Conservation (phyloP, 352 stramenopile species). For the Globisporangium echinulatum region DNA sequence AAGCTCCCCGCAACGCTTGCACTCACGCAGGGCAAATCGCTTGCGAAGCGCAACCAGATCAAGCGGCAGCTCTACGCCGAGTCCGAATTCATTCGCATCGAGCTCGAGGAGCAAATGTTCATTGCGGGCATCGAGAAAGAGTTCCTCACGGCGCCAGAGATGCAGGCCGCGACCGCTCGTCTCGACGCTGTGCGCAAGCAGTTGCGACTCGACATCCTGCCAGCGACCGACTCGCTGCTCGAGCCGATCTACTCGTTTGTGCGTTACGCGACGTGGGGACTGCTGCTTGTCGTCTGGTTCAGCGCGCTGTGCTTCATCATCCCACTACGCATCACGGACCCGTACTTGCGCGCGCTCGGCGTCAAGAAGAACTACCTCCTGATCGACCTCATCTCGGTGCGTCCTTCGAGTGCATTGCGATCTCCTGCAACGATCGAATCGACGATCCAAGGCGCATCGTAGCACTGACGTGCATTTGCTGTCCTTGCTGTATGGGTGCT, state of each 20-base stretch:
- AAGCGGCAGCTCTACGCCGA: constrained; percentile 64
- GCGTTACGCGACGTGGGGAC: constrained; percentile 53
- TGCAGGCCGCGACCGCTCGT: constrained; percentile 41
- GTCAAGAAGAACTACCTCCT: constrained; percentile 75
- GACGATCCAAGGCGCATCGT: neutral
- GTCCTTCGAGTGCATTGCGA: neutral
- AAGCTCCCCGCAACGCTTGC: constrained; percentile 38
- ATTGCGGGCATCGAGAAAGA: constrained; percentile 53
- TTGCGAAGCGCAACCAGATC: constrained; percentile 72
- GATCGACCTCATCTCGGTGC: constrained; percentile 60
- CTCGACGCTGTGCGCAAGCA: constrained; percentile 60
- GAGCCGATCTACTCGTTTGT: constrained; percentile 61
- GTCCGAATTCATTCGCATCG: constrained; percentile 65
- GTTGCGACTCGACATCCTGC: constrained; percentile 55
- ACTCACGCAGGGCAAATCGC: constrained; percentile 27
- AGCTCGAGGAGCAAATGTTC: constrained; percentile 77
- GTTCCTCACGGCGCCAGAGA: constrained; percentile 36
- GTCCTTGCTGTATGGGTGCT: neutral
- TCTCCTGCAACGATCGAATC: neutral
- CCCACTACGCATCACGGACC: constrained; percentile 55
- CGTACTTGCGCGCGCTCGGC: constrained; percentile 41
- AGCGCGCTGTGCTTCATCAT: constrained; percentile 58
- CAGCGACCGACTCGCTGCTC: constrained; percentile 29
- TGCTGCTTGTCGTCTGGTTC: constrained; percentile 75
- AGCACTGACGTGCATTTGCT: neutral